Conservation (phyloP, 208 protist genomes). For the Trypanosoma mega region DNA sequence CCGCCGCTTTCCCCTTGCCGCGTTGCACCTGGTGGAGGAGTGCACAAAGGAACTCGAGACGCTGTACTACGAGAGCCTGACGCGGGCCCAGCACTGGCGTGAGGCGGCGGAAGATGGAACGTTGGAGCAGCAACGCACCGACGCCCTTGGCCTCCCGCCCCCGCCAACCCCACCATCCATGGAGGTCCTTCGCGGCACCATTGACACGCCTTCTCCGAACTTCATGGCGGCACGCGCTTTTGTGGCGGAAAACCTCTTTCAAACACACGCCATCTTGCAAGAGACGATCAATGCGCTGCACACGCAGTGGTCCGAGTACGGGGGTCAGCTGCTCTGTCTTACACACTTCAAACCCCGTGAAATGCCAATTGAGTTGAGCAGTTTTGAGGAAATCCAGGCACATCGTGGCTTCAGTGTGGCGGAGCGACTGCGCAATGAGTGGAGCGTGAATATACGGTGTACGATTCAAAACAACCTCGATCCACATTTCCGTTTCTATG, state of each 20-base stretch:
- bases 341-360: constrained; percentile 35
- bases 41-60: constrained; percentile 70
- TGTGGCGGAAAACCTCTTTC: constrained; percentile 87
- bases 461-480: constrained; percentile 94
- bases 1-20: constrained; percentile 63
- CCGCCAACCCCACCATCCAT: constrained; percentile 26
- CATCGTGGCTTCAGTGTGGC: constrained; percentile 52
- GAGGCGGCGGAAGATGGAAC: constrained; percentile 40
- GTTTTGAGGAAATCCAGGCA: constrained; percentile 68
- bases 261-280: constrained; percentile 81
- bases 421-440: constrained; percentile 89
- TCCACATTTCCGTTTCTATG: constrained; percentile 93
- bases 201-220: constrained; percentile 85
- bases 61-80: constrained; percentile 80
- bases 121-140: constrained; percentile 63
- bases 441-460: constrained; percentile 87
- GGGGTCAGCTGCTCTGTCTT: constrained; percentile 55
- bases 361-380: constrained; percentile 69
- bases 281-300: constrained; percentile 80
- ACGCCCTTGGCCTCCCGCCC: constrained; percentile 38
- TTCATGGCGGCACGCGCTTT: constrained; percentile 56
- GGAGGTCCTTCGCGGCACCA: constrained; percentile 53
- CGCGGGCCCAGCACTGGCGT: constrained; percentile 79
- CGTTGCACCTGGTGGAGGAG: constrained; percentile 77
- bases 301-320: constrained; percentile 76